These are phyloP conservation scores for Cyathus striatus DNA, from an alignment of 768 basidiomycete species.

Conservation along the genomic window DNA sequence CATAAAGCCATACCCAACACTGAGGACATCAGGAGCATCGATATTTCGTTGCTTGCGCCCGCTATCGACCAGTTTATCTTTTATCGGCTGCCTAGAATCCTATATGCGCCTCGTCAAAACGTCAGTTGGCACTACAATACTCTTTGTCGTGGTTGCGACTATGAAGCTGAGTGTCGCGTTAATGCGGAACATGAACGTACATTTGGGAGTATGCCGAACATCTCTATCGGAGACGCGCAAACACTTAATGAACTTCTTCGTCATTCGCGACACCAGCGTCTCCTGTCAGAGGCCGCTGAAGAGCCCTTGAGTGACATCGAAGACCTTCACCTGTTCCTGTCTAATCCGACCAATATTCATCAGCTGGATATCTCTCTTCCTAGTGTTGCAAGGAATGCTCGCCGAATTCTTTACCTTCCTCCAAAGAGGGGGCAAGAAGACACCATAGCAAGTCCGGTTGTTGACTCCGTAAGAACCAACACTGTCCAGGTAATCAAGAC, in stretches of 20 bases:
- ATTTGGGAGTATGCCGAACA: slow-evolving; percentile 41
- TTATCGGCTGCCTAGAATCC: slow-evolving; percentile 32
- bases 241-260: slow-evolving; percentile 32
- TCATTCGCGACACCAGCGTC: slow-evolving; percentile 10
- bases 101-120: slow-evolving; percentile 23
- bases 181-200: slow-evolving; percentile 27
- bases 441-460: slow-evolving; percentile 24
- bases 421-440: slow-evolving; percentile 12
- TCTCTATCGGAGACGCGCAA: slow-evolving; percentile 39
- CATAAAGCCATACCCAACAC: slow-evolving; percentile 24
- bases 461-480: slow-evolving; percentile 32
- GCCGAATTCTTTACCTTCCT: slow-evolving; percentile 31
- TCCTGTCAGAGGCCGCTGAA: slow-evolving; percentile 8
- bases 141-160: slow-evolving; percentile 39
- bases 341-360: slow-evolving; percentile 19
- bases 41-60: slow-evolving; percentile 30
- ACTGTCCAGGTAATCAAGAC: slow-evolving; percentile 23
- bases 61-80: slow-evolving; percentile 41
- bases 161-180: slow-evolving; percentile 27
- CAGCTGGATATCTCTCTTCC: slow-evolving; percentile 24
- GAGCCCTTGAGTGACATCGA: slow-evolving; percentile 54
- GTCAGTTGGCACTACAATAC: slow-evolving; percentile 48
- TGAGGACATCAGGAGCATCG: slow-evolving; percentile 33
- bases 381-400: slow-evolving; percentile 31
- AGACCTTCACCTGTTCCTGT: slow-evolving; percentile 35